Evolutionary conservation across 2,329 filamentous ascomycete species (phyloP), one percentile per base, ranked within the genome.

Genomic region (Botrytis medusae): DNA sequence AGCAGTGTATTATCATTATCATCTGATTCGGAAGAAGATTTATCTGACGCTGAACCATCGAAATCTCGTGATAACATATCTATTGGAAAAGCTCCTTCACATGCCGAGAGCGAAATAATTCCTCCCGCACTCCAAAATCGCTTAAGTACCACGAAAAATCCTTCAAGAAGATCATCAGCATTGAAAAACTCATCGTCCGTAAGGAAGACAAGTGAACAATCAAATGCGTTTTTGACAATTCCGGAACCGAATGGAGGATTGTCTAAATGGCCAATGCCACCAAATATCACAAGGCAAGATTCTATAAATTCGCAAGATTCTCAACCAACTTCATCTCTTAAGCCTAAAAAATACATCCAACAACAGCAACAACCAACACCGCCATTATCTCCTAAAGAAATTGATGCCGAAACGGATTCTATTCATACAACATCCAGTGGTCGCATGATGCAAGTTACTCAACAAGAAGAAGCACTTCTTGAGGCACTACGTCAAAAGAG

Each of bases 391-490:
- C 80, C 80, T 32, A 75, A 72, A 42, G 54, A 40, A 62, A 40
- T 25, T n/a, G 77, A 78, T n/a, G 63, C 76, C 34, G 76, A 79
- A 65, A 74, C 77, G 37, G 59, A 61, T 51, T 71, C 72, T 16
- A 73, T 74, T 32, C 62, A 54, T 29, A 70, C 76, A 22, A 71
- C 77, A 51, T 67, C 72, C 2, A 78, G 73, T 46, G 77, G 77
- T 65, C 76, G 80, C 4, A 79, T 87, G 32, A 87, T 88, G 80
- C 83, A 85, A 22, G 86, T 88, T 40, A 88, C 86, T 0, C 81
- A 84, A 72, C 86, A 87, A 77, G 86, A 88, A 79, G 85, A 87
- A 74, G 81, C 84, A 59, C 81, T 87, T 1, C 79, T 88, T 5
- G 85, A 86, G 76, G 84, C 85, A 2, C 84, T 88, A 79, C 82